Evolutionary conservation across 257 asterid genomes (phyloP).

Genomic region (Nicotiana attenuata): DNA sequence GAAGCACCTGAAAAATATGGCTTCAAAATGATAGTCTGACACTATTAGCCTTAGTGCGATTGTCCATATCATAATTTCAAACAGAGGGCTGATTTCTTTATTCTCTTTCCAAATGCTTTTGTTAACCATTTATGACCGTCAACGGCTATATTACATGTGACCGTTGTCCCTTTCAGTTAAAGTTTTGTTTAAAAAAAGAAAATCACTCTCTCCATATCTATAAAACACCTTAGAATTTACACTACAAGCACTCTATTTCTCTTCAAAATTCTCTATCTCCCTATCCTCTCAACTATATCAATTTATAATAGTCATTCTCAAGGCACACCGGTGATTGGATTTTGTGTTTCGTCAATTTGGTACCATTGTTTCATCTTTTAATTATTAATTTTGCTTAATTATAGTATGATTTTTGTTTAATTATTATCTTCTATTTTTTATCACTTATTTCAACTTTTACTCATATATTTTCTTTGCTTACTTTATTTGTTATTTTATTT

Average conservation of each 20-base stretch:
- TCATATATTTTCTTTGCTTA: neutral
- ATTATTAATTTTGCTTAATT: neutral
- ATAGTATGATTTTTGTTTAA: no score
- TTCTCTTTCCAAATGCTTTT: neutral
- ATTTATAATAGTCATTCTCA: neutral
- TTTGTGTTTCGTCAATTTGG: slow-evolving; percentile 1
- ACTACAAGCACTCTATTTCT: neutral
- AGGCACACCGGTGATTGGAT: neutral
- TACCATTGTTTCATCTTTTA: neutral
- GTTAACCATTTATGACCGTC: neutral
- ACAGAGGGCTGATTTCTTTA: neutral
- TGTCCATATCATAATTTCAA: no score
- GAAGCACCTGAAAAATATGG: no score
- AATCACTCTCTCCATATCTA: neutral
- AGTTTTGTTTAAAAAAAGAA: neutral
- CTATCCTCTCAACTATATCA: no score
- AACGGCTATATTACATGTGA: neutral
- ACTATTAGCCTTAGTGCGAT: no score
- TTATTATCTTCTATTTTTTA: no score
- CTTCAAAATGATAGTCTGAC: no score
- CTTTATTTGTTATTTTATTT: neutral
- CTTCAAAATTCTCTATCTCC: neutral
- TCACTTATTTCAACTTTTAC: no score
- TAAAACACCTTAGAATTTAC: neutral
- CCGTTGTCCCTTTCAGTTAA: neutral